A percentile compares a stretch with the other conserved stretches of the same genome.
These are phyloP conservation scores for Grigorovia transvaalensis DNA, from an alignment of 805 yeast species.

Conservation along the genomic window DNA sequence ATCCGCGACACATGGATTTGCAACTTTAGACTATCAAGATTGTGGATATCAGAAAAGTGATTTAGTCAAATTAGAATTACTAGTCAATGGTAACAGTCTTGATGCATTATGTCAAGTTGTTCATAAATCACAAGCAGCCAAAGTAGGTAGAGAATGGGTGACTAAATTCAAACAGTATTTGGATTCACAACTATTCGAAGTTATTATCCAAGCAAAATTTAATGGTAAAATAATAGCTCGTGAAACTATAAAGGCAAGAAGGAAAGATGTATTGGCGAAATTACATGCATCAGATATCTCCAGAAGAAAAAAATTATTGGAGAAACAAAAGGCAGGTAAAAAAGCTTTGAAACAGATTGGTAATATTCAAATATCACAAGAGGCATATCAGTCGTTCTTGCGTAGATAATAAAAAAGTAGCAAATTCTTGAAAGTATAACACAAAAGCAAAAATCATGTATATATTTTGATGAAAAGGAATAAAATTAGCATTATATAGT, in stretches of 20 bases:
- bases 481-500: too few species aligned
- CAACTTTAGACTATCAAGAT: conserved; percentile 90
- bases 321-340: conserved; percentile 89
- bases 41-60: conserved; percentile 75
- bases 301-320: conserved; percentile 77
- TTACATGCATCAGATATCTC: conserved; percentile 90
- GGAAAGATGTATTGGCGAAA: conserved; percentile 90
- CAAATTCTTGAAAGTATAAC: neutral
- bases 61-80: conserved; percentile 74
- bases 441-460: neutral
- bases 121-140: conserved; percentile 69
- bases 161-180: conserved; percentile 69
- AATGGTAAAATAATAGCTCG: conserved; percentile 76
- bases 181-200: conserved; percentile 79
- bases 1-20: conserved; percentile 85
- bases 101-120: conserved; percentile 89
- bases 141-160: conserved; percentile 74
- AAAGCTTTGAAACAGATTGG: conserved; percentile 68
- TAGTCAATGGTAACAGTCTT: conserved; percentile 80
- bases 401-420: conserved; percentile 10
- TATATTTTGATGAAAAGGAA: neutral
- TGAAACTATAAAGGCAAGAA: conserved; percentile 84
- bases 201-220: conserved; percentile 82
- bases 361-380: conserved; percentile 63
- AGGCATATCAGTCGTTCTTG: conserved; percentile 82